A percentile compares a stretch with the other conserved stretches of the same genome.
These are phyloP conservation scores for Plasmodium vivax DNA, from an alignment of 169 alveolate species.

Conservation along the genomic window DNA sequence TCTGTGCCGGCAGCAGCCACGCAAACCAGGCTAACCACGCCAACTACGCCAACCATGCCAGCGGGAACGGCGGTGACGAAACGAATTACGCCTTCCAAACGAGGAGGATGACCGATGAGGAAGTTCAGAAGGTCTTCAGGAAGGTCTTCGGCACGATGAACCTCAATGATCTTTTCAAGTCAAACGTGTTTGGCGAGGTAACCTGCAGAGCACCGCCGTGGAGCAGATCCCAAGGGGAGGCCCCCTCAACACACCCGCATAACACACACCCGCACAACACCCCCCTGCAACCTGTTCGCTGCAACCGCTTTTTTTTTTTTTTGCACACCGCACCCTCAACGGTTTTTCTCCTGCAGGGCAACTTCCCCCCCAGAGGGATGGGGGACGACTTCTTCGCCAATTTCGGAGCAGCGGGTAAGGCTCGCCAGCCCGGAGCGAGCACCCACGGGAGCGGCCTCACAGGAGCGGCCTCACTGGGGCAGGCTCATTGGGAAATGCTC, in stretches of 20 bases:
- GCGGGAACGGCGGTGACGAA: not conserved
- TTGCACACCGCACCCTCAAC: not conserved
- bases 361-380: not conserved
- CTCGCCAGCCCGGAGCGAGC: not conserved
- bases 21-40: not conserved
- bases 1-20: conserved; percentile 1
- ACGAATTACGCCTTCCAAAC: conserved; percentile 37
- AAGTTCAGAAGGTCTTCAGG: conserved; percentile 65
- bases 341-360: not conserved
- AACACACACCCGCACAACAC: not conserved
- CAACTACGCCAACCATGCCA: not conserved
- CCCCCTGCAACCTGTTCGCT: not conserved
- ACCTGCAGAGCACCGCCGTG: not conserved
- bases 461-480: no score
- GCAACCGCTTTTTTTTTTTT: not conserved
- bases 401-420: not conserved
- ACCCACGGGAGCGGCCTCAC: not conserved
- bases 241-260: not conserved
- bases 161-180: conserved; percentile 41
- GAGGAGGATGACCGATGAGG: conserved; percentile 67
- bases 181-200: conserved; percentile 64
- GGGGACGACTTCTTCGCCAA: not conserved
- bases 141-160: conserved; percentile 69
- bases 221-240: not conserved
- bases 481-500: no score